Evolutionary conservation across 768 basidiomycete species (phyloP).

Genomic region (Suillus alpinus): DNA sequence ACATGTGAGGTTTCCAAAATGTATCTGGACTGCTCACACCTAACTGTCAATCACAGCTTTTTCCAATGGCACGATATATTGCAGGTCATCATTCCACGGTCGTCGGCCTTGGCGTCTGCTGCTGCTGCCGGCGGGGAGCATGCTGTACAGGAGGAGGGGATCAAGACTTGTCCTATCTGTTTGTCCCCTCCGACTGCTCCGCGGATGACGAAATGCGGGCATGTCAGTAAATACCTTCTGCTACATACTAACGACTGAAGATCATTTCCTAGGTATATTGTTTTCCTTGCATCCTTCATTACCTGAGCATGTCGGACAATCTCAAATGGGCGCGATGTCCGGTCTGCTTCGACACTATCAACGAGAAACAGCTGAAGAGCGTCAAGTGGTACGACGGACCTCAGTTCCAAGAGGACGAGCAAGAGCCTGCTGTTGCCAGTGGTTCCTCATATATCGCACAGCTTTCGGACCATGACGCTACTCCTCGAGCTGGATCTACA

Average conservation of each 20-base stretch:
- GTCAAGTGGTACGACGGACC: conserved; percentile 85
- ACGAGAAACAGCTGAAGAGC: conserved; percentile 85
- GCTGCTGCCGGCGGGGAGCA: conserved; percentile 43
- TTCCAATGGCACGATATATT: conserved; percentile 96
- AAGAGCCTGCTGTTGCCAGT: conserved; percentile 20
- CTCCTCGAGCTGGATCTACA: conserved; percentile 52
- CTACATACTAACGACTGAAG: conserved; percentile 12
- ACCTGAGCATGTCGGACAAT: conserved; percentile 78
- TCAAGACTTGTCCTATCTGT: conserved; percentile 90
- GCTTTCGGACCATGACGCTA: conserved; percentile 32
- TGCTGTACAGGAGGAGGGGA: conserved; percentile 50
- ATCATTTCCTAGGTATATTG: conserved; percentile 72
- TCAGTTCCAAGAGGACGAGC: conserved; percentile 29
- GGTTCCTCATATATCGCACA: conserved; percentile 47
- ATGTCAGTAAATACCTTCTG: conserved; percentile 57
- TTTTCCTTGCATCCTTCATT: conserved; percentile 91
- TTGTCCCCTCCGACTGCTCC: conserved; percentile 86
- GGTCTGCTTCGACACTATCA: conserved; percentile 92
- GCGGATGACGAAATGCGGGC: conserved; percentile 95
- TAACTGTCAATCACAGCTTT: conserved; percentile 49
- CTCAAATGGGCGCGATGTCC: conserved; percentile 90
- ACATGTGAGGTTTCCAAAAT: conserved; percentile 64
- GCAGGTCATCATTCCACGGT: conserved; percentile 89
- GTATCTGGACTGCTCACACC: not conserved
- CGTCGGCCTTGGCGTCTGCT: conserved; percentile 70